Evolutionary conservation across 805 yeast species (phyloP), one percentile per base, ranked within the genome.

Genomic region (Blastobotrys muscicola): DNA sequence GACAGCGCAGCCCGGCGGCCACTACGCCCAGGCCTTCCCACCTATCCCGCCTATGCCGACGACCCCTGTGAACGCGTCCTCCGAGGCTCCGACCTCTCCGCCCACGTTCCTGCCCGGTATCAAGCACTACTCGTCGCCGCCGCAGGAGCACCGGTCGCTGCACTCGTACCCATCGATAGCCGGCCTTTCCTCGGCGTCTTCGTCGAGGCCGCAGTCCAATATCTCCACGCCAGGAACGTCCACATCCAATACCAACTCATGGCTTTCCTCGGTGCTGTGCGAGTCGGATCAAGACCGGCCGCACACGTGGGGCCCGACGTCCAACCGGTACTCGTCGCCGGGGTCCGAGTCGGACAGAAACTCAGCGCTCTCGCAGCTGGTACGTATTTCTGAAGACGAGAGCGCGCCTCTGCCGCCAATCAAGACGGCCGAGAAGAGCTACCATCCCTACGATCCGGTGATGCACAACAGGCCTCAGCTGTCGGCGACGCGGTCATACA

Each of bases 281-380:
- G 48, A 47, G n/a, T 43, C 44, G n/a, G 26, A 29, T 29, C 36
- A 55, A 33, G 56, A 53, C 15, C 43, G 59, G 8, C 60, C 60
- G 3, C 54, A 51, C 36, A 56, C 60, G 4, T 56, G 60, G 60
- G 58, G 59, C 14, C 58, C 58, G 3, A 44, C 53, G n/a, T 45
- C 51, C 33, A 46, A 50, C 41, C 45, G 54, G 12, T 45, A 41
- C 14, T 54, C 55, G 12, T 45, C 49, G 5, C 48, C 51, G 6
- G 51, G 45, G 8, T 42, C 42, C 8, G 42, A 38, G 14, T 46
- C 50, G 2, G 56, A 52, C 16, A 44, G 54, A 1, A 50, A 52
- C 43, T 50, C 57, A 9, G 26, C 26, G 26, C 35, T 54, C 35
- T 45, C 55, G 7, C 54, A 51, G 29, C 44, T 53, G 43, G 52